Percentiles rank a stretch among this genome's conserved stretches.
Conservation (phyloP, 176 grass and related monocot genomes). For the Oryza australiensis region DNA sequence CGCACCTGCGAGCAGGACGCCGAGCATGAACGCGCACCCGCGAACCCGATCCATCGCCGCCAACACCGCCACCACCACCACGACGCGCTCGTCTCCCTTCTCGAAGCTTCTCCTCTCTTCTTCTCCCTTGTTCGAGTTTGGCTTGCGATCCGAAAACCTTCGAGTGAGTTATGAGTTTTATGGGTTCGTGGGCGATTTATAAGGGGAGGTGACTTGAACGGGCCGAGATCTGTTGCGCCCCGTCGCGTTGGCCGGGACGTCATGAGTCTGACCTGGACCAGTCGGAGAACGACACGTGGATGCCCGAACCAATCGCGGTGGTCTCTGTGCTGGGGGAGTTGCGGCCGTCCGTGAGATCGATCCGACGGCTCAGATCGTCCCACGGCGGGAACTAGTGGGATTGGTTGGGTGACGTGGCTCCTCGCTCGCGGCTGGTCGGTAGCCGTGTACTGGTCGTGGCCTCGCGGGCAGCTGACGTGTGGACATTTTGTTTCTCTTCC, state of each 20-base stretch:
- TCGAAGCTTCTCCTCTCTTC: neutral
- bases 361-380: slow-evolving; percentile 1
- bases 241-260: slow-evolving; percentile 49
- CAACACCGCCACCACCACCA: neutral
- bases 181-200: slow-evolving; percentile 29
- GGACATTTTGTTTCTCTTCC: too few relatives aligned
- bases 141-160: neutral
- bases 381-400: neutral
- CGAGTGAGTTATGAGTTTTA: neutral
- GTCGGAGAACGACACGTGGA: neutral
- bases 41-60: slow-evolving; percentile 54
- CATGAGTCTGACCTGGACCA: slow-evolving; percentile 47
- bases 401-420: slow-evolving; percentile 5
- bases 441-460: neutral
- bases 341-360: slow-evolving; percentile 29
- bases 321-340: slow-evolving; percentile 38
- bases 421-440: neutral
- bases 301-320: slow-evolving; percentile 28
- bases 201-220: neutral
- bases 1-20: slow-evolving; percentile 63
- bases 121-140: neutral
- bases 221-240: slow-evolving; percentile 4
- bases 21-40: slow-evolving; percentile 59
- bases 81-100: neutral
- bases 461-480: neutral